A percentile compares a stretch with the other conserved stretches of the same genome.
phyloP scores from a whole-genome alignment of 2,329 filamentous ascomycete genomes.

The Cryphonectria carpinicola region DNA sequence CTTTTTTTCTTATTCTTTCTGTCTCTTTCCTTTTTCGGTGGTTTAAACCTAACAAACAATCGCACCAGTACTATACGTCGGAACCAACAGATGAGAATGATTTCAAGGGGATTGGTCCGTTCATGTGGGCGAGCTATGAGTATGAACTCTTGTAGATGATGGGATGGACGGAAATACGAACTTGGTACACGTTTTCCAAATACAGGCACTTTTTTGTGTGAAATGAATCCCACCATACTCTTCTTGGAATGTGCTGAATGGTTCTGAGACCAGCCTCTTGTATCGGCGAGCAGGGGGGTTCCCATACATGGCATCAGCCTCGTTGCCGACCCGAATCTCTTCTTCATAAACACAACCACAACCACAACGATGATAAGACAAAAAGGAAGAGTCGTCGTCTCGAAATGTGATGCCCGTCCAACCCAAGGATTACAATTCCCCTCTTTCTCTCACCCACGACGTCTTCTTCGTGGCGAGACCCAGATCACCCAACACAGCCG shows the following conservation, averaged over 20 bases:
- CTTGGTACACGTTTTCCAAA: not conserved
- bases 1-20: not conserved
- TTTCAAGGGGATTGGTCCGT: slow-evolving; percentile 39
- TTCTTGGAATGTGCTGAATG: not conserved
- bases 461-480: not conserved
- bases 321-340: not conserved
- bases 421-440: no score
- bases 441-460: not conserved
- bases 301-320: not conserved
- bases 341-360: not conserved
- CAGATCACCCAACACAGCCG: no score
- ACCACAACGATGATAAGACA: not conserved
- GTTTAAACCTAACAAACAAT: not conserved
- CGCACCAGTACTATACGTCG: slow-evolving; percentile 42
- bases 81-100: slow-evolving; percentile 39
- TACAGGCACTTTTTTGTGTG: not conserved
- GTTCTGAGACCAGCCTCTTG: not conserved
- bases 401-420: no score
- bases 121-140: slow-evolving; percentile 40
- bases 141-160: slow-evolving; percentile 17
- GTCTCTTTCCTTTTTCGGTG: not conserved
- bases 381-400: no score
- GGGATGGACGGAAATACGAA: not conserved
- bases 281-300: not conserved
- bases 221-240: not conserved